Conservation (phyloP, 257 asterid species). For the Asclepias syriaca region DNA sequence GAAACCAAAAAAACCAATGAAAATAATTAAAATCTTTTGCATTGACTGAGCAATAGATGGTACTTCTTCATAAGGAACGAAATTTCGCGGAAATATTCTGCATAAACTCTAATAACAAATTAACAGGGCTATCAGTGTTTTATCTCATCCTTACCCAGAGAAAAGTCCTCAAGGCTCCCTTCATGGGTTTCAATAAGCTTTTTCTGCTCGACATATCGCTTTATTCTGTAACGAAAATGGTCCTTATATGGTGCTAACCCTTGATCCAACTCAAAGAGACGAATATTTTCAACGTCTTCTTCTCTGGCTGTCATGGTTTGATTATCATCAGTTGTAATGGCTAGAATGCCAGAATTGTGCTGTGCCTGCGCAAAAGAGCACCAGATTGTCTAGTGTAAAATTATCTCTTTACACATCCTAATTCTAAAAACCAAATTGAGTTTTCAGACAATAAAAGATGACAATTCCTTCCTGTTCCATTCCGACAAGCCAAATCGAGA, state of each 20-base stretch:
- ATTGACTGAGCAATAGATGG: slow-evolving; percentile 1
- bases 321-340: slow-evolving; percentile 40
- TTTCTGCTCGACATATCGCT: slow-evolving; percentile 59
- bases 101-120: not conserved
- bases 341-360: slow-evolving; percentile 36
- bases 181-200: slow-evolving; percentile 67
- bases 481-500: slow-evolving; percentile 5
- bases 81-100: not conserved
- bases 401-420: not conserved
- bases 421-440: not conserved
- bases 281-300: slow-evolving; percentile 43
- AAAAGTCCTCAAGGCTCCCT: slow-evolving; percentile 71
- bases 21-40: not conserved
- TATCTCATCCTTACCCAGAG: slow-evolving; percentile 59
- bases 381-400: not conserved
- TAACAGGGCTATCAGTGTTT: slow-evolving; percentile 4
- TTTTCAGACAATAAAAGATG: not conserved
- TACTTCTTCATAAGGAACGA: not conserved
- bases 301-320: slow-evolving; percentile 36
- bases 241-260: slow-evolving; percentile 58
- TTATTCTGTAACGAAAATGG: slow-evolving; percentile 67
- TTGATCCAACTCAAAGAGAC: slow-evolving; percentile 54
- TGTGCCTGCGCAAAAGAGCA: slow-evolving; percentile 35
- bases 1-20: slow-evolving; percentile 2
- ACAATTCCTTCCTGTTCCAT: not conserved